Percentiles rank a stretch among this genome's conserved stretches.
Evolutionary conservation across 768 basidiomycete genomes (phyloP).

Genomic region (Lactifluus rugatus): DNA sequence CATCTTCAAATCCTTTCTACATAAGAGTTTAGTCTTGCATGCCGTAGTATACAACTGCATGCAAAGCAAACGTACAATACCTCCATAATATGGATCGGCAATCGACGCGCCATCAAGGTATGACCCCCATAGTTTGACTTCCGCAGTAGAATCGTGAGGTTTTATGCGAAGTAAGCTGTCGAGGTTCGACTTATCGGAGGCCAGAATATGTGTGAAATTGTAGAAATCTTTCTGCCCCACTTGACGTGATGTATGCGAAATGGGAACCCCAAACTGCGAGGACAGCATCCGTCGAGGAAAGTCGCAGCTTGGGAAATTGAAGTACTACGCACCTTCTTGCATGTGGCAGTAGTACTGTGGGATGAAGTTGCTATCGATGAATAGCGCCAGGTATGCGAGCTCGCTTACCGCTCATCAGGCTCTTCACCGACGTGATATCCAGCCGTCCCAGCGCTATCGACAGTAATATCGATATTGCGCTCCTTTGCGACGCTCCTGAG

Average conservation of each 20-base stretch:
- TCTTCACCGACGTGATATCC: conserved; percentile 77
- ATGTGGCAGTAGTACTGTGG: conserved; percentile 56
- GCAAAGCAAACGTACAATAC: conserved; percentile 36
- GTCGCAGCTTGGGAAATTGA: neutral
- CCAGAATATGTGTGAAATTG: conserved; percentile 75
- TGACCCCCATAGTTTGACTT: conserved; percentile 71
- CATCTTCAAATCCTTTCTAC: conserved; percentile 63
- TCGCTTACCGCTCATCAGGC: conserved; percentile 65
- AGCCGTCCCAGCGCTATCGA: conserved; percentile 81
- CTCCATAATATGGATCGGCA: conserved; percentile 79
- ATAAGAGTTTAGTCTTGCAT: neutral
- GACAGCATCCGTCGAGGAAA: neutral
- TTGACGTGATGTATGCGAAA: conserved; percentile 60
- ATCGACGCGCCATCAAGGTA: conserved; percentile 64
- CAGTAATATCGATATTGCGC: conserved; percentile 54
- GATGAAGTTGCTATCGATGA: neutral
- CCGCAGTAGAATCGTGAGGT: conserved; percentile 44
- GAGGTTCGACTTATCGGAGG: conserved; percentile 73
- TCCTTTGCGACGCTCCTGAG: conserved; percentile 56
- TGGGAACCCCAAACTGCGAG: conserved; percentile 58
- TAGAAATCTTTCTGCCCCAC: conserved; percentile 56
- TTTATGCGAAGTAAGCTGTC: conserved; percentile 45
- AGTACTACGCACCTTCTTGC: conserved; percentile 46
- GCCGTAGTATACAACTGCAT: neutral
- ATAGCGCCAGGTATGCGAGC: neutral